These are phyloP conservation scores for Triangularia setosa DNA, from an alignment of 2,329 filamentous ascomycete species.

Conservation along the genomic window DNA sequence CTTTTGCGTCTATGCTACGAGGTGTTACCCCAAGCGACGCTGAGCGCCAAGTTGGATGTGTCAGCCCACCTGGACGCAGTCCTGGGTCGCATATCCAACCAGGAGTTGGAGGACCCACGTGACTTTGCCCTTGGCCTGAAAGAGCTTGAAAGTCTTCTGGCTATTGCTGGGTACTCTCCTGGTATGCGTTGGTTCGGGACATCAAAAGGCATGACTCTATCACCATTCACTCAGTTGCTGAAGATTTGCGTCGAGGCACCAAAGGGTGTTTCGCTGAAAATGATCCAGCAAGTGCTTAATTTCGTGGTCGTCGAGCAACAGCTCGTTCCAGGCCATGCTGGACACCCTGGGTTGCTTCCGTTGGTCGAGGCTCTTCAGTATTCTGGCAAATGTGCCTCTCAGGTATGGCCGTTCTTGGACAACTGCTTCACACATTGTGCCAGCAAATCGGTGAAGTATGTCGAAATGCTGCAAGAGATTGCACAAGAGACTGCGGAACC, in stretches of 20 bases:
- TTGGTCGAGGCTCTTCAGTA: conserved; percentile 39
- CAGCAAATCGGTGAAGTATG: conserved; percentile 75
- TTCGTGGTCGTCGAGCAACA: conserved; percentile 63
- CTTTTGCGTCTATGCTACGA: conserved; percentile 83
- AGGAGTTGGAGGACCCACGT: conserved; percentile 43
- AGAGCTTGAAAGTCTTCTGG: conserved; percentile 76
- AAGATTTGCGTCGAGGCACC: conserved; percentile 52
- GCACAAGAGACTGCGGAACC: conserved; percentile 35
- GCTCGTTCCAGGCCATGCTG: conserved; percentile 36
- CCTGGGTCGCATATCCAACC: conserved; percentile 57
- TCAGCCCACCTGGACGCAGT: conserved; percentile 69
- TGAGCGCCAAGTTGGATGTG: conserved; percentile 84
- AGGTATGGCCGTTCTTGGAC: conserved; percentile 70
- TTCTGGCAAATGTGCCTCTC: conserved; percentile 34
- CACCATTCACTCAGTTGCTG: conserved; percentile 69
- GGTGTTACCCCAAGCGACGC: conserved; percentile 70
- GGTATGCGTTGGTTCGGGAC: conserved; percentile 90
- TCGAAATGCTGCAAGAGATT: conserved; percentile 62
- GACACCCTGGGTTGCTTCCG: conserved; percentile 44
- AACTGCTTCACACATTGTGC: conserved; percentile 76
- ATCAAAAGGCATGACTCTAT: conserved; percentile 57
- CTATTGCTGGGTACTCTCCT: conserved; percentile 74
- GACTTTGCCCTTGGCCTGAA: conserved; percentile 58
- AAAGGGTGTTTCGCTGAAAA: conserved; percentile 44
- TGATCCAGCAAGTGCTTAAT: conserved; percentile 53